A percentile compares a stretch with the other conserved stretches of the same genome.
These are phyloP conservation scores for Phlyctochytrium arcticum DNA, from an alignment of 192 early-diverging fungal genomes.

Conservation along the genomic window DNA sequence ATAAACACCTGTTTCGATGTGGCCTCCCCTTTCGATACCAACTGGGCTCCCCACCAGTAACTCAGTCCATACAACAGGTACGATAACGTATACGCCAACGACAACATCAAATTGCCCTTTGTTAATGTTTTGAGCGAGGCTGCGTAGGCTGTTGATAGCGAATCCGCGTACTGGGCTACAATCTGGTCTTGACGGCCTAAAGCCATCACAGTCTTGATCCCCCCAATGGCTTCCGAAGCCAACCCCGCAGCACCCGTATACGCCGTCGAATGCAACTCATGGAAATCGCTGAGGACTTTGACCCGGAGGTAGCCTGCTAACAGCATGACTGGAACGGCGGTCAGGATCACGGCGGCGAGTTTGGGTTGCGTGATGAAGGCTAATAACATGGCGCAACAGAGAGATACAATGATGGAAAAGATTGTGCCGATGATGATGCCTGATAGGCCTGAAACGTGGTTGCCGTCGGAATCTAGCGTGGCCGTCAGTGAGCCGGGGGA, in stretches of 20 bases:
- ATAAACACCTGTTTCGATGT: slow-evolving; percentile 37
- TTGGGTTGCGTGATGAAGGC: slow-evolving; percentile 73
- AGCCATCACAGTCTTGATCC: slow-evolving; percentile 77
- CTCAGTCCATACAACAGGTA: slow-evolving; percentile 73
- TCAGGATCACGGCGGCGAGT: slow-evolving; percentile 67
- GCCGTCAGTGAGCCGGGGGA: slow-evolving; percentile 69
- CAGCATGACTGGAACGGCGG: slow-evolving; percentile 60
- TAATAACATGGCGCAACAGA: slow-evolving; percentile 48
- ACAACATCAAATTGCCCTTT: slow-evolving; percentile 63
- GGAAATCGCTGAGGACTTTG: slow-evolving; percentile 28
- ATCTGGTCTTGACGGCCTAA: slow-evolving; percentile 64
- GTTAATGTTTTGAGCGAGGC: slow-evolving; percentile 57
- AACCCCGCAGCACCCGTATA: slow-evolving; percentile 49
- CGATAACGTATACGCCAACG: slow-evolving; percentile 64
- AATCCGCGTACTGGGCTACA: slow-evolving; percentile 55
- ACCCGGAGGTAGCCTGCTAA: slow-evolving; percentile 60
- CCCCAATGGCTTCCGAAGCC: slow-evolving; percentile 76
- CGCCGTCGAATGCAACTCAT: slow-evolving; percentile 43
- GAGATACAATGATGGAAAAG: slow-evolving; percentile 37
- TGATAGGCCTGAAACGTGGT: slow-evolving; percentile 45
- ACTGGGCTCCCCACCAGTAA: slow-evolving; percentile 71
- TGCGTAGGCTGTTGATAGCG: slow-evolving; percentile 63
- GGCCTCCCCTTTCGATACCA: slow-evolving; percentile 48
- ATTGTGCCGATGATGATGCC: slow-evolving; percentile 49
- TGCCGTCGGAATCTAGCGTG: slow-evolving; percentile 71